Evolutionary conservation across 2,329 filamentous ascomycete species (phyloP).

Genomic region (Emmonsiellopsis sp.): DNA sequence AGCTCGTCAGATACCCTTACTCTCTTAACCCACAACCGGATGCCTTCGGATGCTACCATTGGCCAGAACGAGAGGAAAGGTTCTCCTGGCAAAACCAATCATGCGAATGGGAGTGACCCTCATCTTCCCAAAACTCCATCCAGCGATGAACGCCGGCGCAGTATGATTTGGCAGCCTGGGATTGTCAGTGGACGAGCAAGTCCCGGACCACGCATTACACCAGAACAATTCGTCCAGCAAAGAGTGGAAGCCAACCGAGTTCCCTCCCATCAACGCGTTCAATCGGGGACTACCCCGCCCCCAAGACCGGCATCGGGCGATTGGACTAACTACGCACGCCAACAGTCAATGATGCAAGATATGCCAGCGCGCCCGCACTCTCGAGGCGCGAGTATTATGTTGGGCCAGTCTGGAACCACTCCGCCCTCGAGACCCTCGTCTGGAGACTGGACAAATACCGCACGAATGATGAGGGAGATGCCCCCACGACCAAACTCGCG

Average conservation of each 20-base stretch:
- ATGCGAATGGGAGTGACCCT: conserved; percentile 19
- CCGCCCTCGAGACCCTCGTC: conserved; percentile 24
- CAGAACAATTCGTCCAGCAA: conserved; percentile 78
- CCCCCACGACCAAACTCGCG: conserved; percentile 50
- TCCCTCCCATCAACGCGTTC: conserved; percentile 52
- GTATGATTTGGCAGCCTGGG: conserved; percentile 71
- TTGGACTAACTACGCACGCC: conserved; percentile 25
- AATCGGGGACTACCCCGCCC: conserved; percentile 40
- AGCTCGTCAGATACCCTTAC: conserved; percentile 46
- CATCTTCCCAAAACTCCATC: conserved; percentile 30
- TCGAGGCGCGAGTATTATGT: conserved; percentile 46
- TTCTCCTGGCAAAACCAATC: conserved; percentile 7
- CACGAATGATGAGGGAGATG: conserved; percentile 26
- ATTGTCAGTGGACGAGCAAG: conserved; percentile 40
- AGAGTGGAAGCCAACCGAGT: conserved; percentile 51
- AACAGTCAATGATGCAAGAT: conserved; percentile 28
- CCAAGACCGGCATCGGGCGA: conserved; percentile 31
- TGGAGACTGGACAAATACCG: conserved; percentile 30
- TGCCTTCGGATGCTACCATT: conserved; percentile 25
- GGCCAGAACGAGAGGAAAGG: conserved; percentile 15
- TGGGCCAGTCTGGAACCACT: conserved; percentile 43
- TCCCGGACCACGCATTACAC: conserved; percentile 51
- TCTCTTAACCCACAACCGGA: conserved; percentile 23
- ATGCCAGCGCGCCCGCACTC: conserved; percentile 51
- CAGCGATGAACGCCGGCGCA: conserved; percentile 50